Evolutionary conservation across 164 flowering plant species (phyloP).

Genomic region (Vitis amurensis): DNA sequence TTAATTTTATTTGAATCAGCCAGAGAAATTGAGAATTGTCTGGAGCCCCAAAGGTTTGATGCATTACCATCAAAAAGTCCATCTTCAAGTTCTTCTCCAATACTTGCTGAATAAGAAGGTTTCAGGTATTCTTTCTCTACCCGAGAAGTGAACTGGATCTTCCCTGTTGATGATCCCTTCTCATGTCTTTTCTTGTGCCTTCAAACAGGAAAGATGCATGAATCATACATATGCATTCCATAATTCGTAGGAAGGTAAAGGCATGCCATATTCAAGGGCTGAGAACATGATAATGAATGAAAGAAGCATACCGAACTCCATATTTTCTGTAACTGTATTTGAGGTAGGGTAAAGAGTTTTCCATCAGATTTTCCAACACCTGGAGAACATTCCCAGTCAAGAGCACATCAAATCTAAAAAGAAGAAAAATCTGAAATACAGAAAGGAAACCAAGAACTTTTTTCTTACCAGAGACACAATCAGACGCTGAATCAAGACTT

Average conservation of each 20-base stretch:
- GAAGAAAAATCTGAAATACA: not conserved
- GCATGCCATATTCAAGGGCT: not conserved
- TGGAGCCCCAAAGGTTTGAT: not conserved
- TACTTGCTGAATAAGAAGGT: conserved; percentile 81
- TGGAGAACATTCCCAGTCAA: conserved; percentile 24
- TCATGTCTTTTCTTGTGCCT: conserved; percentile 65
- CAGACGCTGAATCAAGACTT: conserved; percentile 79
- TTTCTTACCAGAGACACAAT: conserved; percentile 72
- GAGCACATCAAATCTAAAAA: not conserved
- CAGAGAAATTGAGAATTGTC: not conserved
- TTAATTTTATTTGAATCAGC: not conserved
- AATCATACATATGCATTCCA: not conserved
- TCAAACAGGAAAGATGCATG: conserved; percentile 10
- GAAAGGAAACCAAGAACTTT: not conserved
- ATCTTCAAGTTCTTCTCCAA: conserved; percentile 87
- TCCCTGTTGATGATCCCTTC: conserved; percentile 43
- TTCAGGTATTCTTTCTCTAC: conserved; percentile 92
- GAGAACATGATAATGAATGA: not conserved
- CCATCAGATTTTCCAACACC: conserved; percentile 82
- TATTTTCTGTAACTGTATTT: conserved; percentile 79
- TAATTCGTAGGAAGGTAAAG: not conserved
- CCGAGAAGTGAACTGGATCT: conserved; percentile 55
- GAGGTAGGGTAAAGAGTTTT: conserved; percentile 77
- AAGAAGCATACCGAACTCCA: conserved; percentile 59
- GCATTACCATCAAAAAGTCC: conserved; percentile 94